Conservation (phyloP, 768 basidiomycete species). For the Russula earlei region DNA sequence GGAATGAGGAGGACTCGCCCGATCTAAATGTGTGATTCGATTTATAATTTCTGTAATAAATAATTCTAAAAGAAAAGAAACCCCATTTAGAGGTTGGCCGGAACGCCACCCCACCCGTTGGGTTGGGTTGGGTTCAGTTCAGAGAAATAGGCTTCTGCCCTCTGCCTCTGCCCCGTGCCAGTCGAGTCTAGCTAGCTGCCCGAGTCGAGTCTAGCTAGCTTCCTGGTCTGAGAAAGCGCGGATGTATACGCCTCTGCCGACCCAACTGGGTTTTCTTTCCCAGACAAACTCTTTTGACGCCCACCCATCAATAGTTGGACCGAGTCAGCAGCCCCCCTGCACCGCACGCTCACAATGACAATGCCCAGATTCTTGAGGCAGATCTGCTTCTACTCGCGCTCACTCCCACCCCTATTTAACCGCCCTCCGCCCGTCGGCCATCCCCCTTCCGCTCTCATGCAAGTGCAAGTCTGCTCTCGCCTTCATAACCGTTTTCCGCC, state of each 20-base stretch:
- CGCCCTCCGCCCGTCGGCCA: constrained; percentile 21
- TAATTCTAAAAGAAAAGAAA: background rate
- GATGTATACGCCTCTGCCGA: background rate
- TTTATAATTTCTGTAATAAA: background rate
- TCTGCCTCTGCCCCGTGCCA: too few species aligned
- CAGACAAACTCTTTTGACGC: background rate
- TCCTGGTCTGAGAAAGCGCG: background rate
- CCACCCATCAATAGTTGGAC: background rate
- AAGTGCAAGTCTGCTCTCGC: constrained; percentile 10
- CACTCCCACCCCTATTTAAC: constrained; percentile 20
- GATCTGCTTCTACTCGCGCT: background rate
- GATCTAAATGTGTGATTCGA: background rate
- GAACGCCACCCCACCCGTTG: too few species aligned
- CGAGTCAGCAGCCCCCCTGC: constrained; percentile 7
- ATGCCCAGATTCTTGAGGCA: background rate
- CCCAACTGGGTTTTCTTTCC: background rate
- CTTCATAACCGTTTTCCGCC: constrained; percentile 11
- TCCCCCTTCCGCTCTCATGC: constrained; percentile 24
- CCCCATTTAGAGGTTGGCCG: background rate
- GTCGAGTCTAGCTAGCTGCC: too few species aligned
- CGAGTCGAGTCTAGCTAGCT: too few species aligned
- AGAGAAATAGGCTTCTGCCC: background rate
- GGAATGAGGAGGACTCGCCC: background rate
- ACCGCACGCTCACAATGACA: background rate
- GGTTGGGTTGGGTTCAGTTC: too few species aligned